Evolutionary conservation across 495 filamentous ascomycete genomes (phyloP), one percentile per base, ranked within the genome.

Genomic region (Aspergillus heteromorphus): DNA sequence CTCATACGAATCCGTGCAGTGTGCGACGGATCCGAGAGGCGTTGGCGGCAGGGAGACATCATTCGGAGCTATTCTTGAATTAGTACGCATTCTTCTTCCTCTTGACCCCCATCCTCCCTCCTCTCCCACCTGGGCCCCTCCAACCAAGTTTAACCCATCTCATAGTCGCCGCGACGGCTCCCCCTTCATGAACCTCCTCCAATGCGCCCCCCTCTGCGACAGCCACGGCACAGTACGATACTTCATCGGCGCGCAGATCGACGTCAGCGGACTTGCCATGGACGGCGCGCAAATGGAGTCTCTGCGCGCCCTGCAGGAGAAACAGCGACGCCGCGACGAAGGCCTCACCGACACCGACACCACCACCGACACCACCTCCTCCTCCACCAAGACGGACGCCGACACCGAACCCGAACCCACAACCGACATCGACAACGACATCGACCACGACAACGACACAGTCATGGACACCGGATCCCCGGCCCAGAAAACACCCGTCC

Each of bases 41-140:
- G 1, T 55, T 89, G 2, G 64, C 74, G 11, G 73, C 66, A 4
- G 81, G 83, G 10, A 71, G 81, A 41, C 84, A 87, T 57, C 79
- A 86, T 42, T 85, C 77, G 47, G 87, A 89, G 55, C 74, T 84
- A 0, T 72, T 89, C 11, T 69, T 89, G 0, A 87, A 89, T 61
- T 89, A 89, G 80, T 83, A 72, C 54, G 78, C 67, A n/a, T 20
- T 31, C 40, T 29, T n/a, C 25, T 56, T 8, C 40, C 7, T 7
- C 10, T 18, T 21, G 17, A 1, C 1, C 40, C 40, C 2, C n/a
- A n/a, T n/a, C n/a, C n/a, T n/a, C 67, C 16, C 23, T 31, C 40
- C 36, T n/a, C 25, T 56, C 9, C 40, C 7, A 21, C 10, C 40
- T 21, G 17, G 1, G 6, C 40, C 40, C 2, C n/a, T n/a, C n/a